A percentile compares a stretch with the other conserved stretches of the same genome.
These are phyloP conservation scores for Colletotrichum agaves DNA, from an alignment of 2,329 filamentous ascomycete species.

Conservation along the genomic window DNA sequence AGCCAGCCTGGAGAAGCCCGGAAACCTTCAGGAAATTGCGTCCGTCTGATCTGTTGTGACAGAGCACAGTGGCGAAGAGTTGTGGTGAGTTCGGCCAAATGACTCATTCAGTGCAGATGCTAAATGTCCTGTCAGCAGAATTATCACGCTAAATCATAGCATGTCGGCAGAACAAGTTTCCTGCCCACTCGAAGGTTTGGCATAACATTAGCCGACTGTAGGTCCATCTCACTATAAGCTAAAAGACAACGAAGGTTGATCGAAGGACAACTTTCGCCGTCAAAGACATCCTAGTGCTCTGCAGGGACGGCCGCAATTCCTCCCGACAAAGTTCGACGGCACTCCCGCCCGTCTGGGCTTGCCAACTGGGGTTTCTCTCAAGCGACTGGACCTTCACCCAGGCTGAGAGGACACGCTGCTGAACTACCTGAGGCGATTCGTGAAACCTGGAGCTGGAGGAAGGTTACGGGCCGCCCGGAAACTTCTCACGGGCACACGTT, in stretches of 20 bases:
- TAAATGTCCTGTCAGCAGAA: background rate
- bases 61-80: too few relatives aligned
- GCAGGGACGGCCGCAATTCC: background rate
- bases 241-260: slow-evolving; percentile 1
- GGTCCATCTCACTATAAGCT: background rate
- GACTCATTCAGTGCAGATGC: background rate
- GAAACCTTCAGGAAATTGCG: background rate
- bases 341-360: background rate
- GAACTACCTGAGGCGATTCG: slow-evolving; percentile 1
- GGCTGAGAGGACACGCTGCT: background rate
- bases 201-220: background rate
- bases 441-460: slow-evolving; percentile 3
- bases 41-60: slow-evolving; percentile 2
- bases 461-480: background rate
- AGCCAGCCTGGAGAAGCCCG: background rate
- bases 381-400: background rate
- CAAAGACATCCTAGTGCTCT: background rate
- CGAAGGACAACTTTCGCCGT: background rate
- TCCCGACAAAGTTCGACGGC: background rate
- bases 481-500: background rate
- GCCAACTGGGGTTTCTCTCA: background rate
- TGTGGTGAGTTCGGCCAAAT: slow-evolving; percentile 4
- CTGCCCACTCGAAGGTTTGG: background rate
- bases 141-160: background rate
- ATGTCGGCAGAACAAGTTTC: background rate